These are phyloP conservation scores for Fraxinus sp. DNA, from an alignment of 305 asterid species.

Conservation along the genomic window DNA sequence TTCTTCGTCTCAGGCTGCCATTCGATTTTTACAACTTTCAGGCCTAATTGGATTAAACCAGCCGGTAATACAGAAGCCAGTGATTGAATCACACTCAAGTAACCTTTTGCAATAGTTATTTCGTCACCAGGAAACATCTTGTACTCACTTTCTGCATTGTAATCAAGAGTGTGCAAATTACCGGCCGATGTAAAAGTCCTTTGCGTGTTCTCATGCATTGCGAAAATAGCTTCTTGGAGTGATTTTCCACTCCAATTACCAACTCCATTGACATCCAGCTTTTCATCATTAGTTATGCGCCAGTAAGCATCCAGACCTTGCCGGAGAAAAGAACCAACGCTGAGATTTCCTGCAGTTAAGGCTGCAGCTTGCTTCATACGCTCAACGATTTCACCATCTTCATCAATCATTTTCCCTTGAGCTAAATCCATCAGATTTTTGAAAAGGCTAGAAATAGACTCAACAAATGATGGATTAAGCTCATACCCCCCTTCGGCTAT, in stretches of 20 bases:
- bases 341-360: background rate
- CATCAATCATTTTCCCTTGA: constrained; percentile 40
- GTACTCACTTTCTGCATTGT: constrained; percentile 69
- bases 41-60: constrained; percentile 55
- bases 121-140: constrained; percentile 74
- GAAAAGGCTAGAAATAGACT: constrained; percentile 58
- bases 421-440: constrained; percentile 62
- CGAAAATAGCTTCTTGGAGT: constrained; percentile 53
- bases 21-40: constrained; percentile 51
- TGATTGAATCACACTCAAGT: constrained; percentile 51
- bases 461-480: constrained; percentile 46
- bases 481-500: constrained; percentile 67
- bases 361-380: background rate
- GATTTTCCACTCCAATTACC: constrained; percentile 49
- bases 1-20: constrained; percentile 41
- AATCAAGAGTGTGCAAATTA: constrained; percentile 58
- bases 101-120: constrained; percentile 70
- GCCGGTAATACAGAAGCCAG: constrained; percentile 62
- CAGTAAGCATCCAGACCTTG: constrained; percentile 56
- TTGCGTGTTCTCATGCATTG: constrained; percentile 71
- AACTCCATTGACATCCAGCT: constrained; percentile 1
- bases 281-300: constrained; percentile 25
- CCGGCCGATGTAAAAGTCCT: constrained; percentile 73
- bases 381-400: constrained; percentile 19
- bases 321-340: constrained; percentile 60